Conservation (phyloP, 495 filamentous ascomycete species). For the Aspergillus indologenus region DNA sequence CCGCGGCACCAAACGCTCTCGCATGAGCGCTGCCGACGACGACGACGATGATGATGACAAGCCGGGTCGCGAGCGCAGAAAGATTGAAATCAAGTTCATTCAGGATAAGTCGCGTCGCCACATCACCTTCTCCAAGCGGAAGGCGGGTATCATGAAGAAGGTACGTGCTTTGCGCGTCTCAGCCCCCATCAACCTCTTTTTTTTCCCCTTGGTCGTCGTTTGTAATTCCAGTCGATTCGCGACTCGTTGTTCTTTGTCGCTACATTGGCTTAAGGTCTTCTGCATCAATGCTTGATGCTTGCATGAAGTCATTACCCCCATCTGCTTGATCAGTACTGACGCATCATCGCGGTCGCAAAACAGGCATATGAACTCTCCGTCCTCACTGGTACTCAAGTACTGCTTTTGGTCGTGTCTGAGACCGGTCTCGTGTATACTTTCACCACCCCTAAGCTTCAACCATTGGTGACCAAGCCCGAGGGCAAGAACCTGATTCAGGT, state of each 20-base stretch:
- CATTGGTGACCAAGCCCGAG: conserved; percentile 96
- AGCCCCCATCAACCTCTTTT: conserved; percentile 12
- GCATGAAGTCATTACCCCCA: background rate
- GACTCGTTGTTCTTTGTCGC: conserved; percentile 5
- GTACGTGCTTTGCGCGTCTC: conserved; percentile 53
- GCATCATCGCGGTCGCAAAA: conserved; percentile 22
- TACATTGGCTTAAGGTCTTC: conserved; percentile 2
- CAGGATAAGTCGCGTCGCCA: conserved; percentile 99
- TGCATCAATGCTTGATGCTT: conserved; percentile 2
- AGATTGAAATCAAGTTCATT: conserved; percentile 99
- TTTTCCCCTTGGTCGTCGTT: conserved; percentile 15
- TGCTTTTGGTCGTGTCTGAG: conserved; percentile 96
- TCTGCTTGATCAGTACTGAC: conserved; percentile 10
- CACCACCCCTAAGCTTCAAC: conserved; percentile 98
- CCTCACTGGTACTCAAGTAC: conserved; percentile 95
- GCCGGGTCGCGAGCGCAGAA: conserved; percentile 94
- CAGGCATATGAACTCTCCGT: conserved; percentile 98
- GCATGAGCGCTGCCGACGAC: conserved; percentile 76
- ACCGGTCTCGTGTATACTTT: conserved; percentile 99
- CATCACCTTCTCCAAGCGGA: conserved; percentile 99
- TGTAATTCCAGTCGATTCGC: conserved; percentile 1
- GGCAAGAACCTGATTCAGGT: conserved; percentile 99
- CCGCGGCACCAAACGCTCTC: conserved; percentile 87
- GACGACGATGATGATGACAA: conserved; percentile 99
- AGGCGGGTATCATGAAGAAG: conserved; percentile 99